Percentiles rank a stretch among this genome's conserved stretches.
phyloP scores from a whole-genome alignment of 2,329 filamentous ascomycete species.

The Stromatinia cepivora region DNA sequence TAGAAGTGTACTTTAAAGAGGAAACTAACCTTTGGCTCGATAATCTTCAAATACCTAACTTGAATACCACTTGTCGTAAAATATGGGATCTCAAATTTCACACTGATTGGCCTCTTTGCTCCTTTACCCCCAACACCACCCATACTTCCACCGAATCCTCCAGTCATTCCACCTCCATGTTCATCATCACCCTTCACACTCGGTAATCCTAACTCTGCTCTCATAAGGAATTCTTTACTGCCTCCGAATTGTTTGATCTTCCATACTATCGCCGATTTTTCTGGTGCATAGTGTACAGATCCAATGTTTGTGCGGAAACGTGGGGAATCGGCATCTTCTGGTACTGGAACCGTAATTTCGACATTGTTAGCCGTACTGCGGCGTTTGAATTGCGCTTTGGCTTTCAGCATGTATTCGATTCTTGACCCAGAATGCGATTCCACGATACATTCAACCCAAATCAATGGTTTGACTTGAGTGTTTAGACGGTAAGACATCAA shows the following conservation, averaged over 20 bases:
- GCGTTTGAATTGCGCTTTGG: constrained; percentile 96
- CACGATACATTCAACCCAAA: constrained; percentile 98
- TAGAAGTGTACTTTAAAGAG: background rate
- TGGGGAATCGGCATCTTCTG: constrained; percentile 93
- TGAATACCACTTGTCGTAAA: constrained; percentile 99
- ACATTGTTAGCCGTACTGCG: constrained; percentile 98
- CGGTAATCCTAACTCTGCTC: constrained; percentile 89
- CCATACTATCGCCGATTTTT: constrained; percentile 97
- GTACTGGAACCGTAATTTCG: constrained; percentile 94
- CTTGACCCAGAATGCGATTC: constrained; percentile 93
- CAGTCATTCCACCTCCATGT: constrained; percentile 94
- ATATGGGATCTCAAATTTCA: constrained; percentile 99
- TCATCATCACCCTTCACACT: constrained; percentile 95
- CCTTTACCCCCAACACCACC: constrained; percentile 86
- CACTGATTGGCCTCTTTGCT: constrained; percentile 90
- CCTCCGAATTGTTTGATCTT: constrained; percentile 99
- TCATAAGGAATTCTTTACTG: constrained; percentile 98
- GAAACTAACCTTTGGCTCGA: constrained; percentile 86
- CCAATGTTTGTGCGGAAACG: constrained; percentile 97
- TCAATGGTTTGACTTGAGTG: constrained; percentile 96
- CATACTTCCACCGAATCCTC: constrained; percentile 95
- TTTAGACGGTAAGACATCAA: constrained; percentile 99
- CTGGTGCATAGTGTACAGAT: constrained; percentile 93
- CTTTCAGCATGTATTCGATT: constrained; percentile 99
- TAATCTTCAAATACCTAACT: constrained; percentile 97